Base-by-base conservation (phyloP, 441 rosid genomes). In the Pelargonium cotyledonis region DNA sequence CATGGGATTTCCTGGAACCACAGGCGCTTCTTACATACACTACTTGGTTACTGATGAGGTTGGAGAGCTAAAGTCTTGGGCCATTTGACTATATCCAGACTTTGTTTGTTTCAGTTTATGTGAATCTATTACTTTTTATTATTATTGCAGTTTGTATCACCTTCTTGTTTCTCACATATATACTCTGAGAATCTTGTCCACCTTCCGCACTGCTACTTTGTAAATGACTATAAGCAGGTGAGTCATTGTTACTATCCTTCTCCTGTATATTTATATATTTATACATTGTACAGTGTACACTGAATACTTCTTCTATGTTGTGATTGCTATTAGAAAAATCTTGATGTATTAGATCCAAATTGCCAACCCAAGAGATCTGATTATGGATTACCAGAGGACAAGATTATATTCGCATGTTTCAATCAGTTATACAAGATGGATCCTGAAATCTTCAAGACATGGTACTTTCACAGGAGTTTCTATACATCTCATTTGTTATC, bases 1-100 rank as follows among this genome's bases (percentile, higher is more conserved):
- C 76, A 95, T 95, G 99, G 99, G 99, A 55, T 95, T 95, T 78
- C 99, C 99, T 11, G 99, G 98, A 74, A 95, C 99, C 15, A 95
- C 99, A 0, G 99, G 99, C 19, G 99, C 99, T 18, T 69, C 90
- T 70, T 95, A 92, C 77, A 92, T 95, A 44, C 89, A 95, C 78
- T 95, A 95, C 78, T 85, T 95, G 82, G 97, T 95, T 69, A 95
- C 96, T 51, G 99, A 95, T 77, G 98, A 90, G 98, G 99, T 95
- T 63, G 46, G 77, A 11, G 64, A 65, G 38, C 61, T 53, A 43
- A 35, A 15, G 62, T 38, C 15, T 49, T 16, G 60, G 18, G 14
- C 49, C 15, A 26, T n/a, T 14, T 6, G 23, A 18, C 31, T 21
- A 26, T 19, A 5, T 16, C 8, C 23, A 15, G 14, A 58, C 31